Base-by-base conservation (phyloP, 2,329 filamentous ascomycete genomes). In the Ceratocystiopsis brevicomis region DNA sequence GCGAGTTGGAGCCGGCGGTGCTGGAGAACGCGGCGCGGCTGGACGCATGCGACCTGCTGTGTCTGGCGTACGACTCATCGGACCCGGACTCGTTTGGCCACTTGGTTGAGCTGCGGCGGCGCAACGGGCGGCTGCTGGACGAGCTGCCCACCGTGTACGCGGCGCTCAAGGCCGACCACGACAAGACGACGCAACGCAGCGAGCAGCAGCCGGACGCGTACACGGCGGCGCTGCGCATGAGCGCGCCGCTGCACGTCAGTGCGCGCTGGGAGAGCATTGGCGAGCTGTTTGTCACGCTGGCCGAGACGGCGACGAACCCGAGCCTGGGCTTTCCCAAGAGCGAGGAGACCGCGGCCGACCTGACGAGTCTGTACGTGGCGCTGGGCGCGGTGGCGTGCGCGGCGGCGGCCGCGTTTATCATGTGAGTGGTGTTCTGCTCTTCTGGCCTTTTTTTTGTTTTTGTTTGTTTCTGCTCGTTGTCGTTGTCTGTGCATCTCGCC, bases 1-100 rank as follows among this genome's bases (percentile, higher is more conserved):
- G 90, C 33, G 86, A 96, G 59, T 68, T 94, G n/a, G 90, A 96
- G 59, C 81, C 85, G 0, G 90, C 90, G 13, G 86, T 96, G 44
- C 67, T 98, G 3, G 90, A 96, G 45, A 98, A 98, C 56, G 77
- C 79, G 54, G 73, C 77, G 38, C 94, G 92, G 60, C 69, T 98
- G 14, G 85, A 94, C 54, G 78, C 86, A 6, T 96, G 88, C 60
- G 90, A 98, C 59, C 70, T 98, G 19, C 72, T 98, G 39, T 93
- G 88, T 61, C 96, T 93, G 61, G 79, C 85, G 1, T 98, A 96
- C 61, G 90, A 98, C 63, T 96, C 88, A 2, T 92, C 86, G 1
- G 87, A 98, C 48, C 88, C 90, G 0, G 87, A 96, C 59, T 94
- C 85, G 4, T 98, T 98, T 59, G 77, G 81, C 1, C 87, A 96